Conservation (phyloP, 139 green algal species). For the Mesotaenium endlicherianum region DNA sequence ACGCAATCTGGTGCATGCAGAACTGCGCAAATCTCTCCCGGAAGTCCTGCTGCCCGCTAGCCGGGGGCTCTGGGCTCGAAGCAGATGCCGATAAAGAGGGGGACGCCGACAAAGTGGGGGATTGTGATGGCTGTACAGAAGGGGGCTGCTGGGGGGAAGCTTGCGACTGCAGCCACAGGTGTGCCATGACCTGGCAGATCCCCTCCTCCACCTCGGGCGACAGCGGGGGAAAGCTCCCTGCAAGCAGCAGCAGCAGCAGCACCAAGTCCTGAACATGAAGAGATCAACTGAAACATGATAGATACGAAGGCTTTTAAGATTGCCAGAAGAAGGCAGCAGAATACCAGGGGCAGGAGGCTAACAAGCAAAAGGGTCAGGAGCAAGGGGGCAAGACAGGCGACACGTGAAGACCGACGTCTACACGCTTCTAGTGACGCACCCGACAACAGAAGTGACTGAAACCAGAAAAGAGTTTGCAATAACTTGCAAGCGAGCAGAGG, state of each 20-base stretch:
- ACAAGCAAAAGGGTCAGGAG: too few relatives aligned
- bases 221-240: constrained; percentile 55
- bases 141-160: background rate
- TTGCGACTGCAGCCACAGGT: constrained; percentile 75
- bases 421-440: too few relatives aligned
- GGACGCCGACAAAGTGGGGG: background rate
- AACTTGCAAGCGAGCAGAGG: too few relatives aligned
- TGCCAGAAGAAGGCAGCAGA: background rate
- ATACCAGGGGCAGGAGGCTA: too few relatives aligned
- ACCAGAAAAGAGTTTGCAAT: too few relatives aligned
- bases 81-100: background rate
- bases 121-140: background rate
- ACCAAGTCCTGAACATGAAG: background rate
- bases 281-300: background rate
- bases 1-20: constrained; percentile 79
- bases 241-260: background rate
- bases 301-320: background rate
- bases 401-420: too few relatives aligned
- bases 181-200: constrained; percentile 87
- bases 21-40: constrained; percentile 53
- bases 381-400: too few relatives aligned
- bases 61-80: background rate
- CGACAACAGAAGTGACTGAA: too few relatives aligned
- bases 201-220: constrained; percentile 78
- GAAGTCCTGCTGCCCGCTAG: constrained; percentile 1